These are phyloP conservation scores for Gaertneriomyces semiglobifer DNA, from an alignment of 192 early-diverging fungal genomes.

Conservation along the genomic window DNA sequence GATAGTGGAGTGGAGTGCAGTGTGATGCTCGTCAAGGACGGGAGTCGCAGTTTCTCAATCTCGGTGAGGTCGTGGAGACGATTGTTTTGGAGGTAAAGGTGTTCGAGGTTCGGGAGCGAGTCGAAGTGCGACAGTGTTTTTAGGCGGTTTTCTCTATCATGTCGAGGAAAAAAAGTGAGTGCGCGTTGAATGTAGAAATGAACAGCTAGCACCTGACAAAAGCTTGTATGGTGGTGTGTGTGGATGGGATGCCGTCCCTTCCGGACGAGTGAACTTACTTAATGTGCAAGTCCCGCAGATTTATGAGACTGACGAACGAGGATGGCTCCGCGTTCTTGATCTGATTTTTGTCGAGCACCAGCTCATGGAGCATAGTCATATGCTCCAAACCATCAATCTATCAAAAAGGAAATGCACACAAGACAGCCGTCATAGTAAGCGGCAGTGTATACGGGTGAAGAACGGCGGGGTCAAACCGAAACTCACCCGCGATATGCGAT, in stretches of 20 bases:
- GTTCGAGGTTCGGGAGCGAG: constrained; percentile 51
- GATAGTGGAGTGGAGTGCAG: constrained; percentile 48
- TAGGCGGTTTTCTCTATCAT: constrained; percentile 53
- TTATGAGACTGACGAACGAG: constrained; percentile 51
- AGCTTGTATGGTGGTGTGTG: neutral
- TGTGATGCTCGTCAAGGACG: constrained; percentile 50
- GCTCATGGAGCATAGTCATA: constrained; percentile 50
- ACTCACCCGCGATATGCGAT: constrained; percentile 45
- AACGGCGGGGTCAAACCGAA: constrained; percentile 10
- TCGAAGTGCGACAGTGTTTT: constrained; percentile 55
- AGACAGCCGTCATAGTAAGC: neutral
- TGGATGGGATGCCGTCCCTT: constrained; percentile 15
- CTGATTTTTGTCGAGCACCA: constrained; percentile 61
- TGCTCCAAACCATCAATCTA: constrained; percentile 60
- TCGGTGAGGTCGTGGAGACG: constrained; percentile 54
- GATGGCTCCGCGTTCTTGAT: constrained; percentile 53
- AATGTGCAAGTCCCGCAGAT: constrained; percentile 55
- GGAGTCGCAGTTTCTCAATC: constrained; percentile 64
- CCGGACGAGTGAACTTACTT: constrained; percentile 37
- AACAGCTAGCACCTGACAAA: neutral
- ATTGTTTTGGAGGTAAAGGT: constrained; percentile 46
- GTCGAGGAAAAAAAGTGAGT: neutral
- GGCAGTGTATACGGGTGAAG: neutral
- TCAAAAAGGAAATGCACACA: neutral
- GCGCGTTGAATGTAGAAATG: neutral